phyloP scores from a whole-genome alignment of 345 rosid genomes.

The Heritiera littoralis region DNA sequence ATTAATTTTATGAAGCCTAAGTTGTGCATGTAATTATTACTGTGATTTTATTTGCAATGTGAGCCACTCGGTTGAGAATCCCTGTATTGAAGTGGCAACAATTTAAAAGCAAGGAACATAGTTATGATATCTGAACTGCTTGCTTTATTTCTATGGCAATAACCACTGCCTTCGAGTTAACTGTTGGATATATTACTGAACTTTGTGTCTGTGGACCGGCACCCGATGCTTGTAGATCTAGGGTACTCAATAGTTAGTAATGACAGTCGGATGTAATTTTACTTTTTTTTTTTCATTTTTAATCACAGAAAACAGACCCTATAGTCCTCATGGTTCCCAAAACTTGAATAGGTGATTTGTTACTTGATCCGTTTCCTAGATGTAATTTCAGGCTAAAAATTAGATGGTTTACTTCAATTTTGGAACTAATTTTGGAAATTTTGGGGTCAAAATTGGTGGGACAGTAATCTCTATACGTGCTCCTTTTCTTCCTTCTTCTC shows the following conservation, averaged over 20 bases:
- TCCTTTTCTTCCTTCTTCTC: not conserved
- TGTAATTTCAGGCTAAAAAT: not conserved
- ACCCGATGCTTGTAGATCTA: not conserved
- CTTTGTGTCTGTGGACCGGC: not conserved
- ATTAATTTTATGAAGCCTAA: not conserved
- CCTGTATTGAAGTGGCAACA: not conserved
- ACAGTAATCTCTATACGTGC: not conserved
- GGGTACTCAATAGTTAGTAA: not conserved
- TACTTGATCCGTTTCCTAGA: not conserved
- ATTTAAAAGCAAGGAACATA: not conserved
- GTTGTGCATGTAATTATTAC: not conserved
- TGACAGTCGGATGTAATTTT: not conserved
- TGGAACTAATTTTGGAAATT: conserved; percentile 2
- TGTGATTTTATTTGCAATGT: not conserved
- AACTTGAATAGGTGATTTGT: not conserved
- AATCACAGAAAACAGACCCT: not conserved
- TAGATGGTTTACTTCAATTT: not conserved
- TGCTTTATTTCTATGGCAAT: not conserved
- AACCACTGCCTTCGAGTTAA: not conserved
- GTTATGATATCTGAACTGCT: not conserved
- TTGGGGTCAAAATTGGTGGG: not conserved
- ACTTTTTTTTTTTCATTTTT: not conserved
- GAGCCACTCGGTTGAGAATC: conserved; percentile 8
- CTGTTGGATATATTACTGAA: too few relatives aligned
- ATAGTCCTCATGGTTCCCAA: not conserved